phyloP scores from a whole-genome alignment of 306 rosid species.

The Rosa persica region DNA sequence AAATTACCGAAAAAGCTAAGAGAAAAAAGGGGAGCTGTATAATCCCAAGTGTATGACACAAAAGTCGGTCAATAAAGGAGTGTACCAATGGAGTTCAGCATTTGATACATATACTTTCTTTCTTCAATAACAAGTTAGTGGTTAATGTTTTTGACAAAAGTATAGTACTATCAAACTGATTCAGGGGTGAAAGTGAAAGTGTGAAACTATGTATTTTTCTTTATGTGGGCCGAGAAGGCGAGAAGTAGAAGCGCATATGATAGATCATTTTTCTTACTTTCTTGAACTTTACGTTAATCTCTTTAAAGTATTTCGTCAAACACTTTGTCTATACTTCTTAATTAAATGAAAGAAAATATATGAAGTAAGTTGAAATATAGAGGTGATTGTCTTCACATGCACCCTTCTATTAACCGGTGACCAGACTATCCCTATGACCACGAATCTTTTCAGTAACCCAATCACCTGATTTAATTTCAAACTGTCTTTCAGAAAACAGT shows the following conservation, averaged over 20 bases:
- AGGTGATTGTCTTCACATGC: neutral
- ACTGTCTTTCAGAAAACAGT: neutral
- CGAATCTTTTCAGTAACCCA: neutral
- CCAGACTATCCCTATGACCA: neutral
- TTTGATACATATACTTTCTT: neutral
- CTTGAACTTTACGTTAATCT: neutral
- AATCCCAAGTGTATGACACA: constrained; percentile 32
- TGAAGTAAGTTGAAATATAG: neutral
- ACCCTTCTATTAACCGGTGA: neutral
- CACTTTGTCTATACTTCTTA: neutral
- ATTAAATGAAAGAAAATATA: neutral
- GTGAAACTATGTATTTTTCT: neutral
- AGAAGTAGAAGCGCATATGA: neutral
- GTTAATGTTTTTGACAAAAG: neutral
- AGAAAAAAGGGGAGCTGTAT: constrained; percentile 36
- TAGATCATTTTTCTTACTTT: neutral
- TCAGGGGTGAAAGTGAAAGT: neutral
- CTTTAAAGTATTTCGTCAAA: neutral
- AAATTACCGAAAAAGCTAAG: constrained; percentile 43
- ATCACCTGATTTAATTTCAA: neutral
- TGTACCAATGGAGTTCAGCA: constrained; percentile 19
- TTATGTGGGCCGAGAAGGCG: neutral
- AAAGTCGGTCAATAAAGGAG: constrained; percentile 45
- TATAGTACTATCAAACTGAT: neutral
- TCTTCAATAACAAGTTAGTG: constrained; percentile 3